These are phyloP conservation scores for Filosporella fistucella DNA, from an alignment of 495 filamentous ascomycete species.

Conservation along the genomic window DNA sequence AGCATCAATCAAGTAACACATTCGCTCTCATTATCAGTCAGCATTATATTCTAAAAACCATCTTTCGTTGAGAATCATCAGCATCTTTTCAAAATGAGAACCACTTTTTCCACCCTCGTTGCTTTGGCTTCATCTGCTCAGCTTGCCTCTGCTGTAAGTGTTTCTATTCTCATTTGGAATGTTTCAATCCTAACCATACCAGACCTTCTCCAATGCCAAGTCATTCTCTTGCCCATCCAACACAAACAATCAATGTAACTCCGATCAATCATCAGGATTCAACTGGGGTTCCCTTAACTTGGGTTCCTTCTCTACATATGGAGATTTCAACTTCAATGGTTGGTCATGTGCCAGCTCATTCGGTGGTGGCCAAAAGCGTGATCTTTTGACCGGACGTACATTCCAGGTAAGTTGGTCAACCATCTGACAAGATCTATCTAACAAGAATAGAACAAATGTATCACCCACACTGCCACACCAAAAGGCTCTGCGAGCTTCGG, in stretches of 20 bases:
- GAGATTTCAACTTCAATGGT: conserved; percentile 65
- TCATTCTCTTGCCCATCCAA: conserved; percentile 66
- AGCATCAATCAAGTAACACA: not conserved
- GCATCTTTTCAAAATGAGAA: conserved; percentile 23
- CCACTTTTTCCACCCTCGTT: conserved; percentile 32
- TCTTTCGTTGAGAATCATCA: conserved; percentile 7
- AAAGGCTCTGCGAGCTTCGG: too few species aligned
- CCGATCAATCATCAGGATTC: conserved; percentile 61
- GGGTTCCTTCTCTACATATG: conserved; percentile 65
- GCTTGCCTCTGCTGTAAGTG: conserved; percentile 51
- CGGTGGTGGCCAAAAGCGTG: conserved; percentile 38
- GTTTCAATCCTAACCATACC: not conserved
- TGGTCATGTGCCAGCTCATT: conserved; percentile 59
- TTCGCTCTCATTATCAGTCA: conserved; percentile 11
- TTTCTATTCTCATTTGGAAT: conserved; percentile 6
- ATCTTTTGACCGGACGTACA: conserved; percentile 39
- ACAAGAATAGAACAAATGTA: conserved; percentile 66
- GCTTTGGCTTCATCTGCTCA: conserved; percentile 52
- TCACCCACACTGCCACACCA: conserved; percentile 55
- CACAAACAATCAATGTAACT: conserved; percentile 71
- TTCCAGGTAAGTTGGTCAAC: too few species aligned
- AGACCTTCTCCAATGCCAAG: conserved; percentile 52
- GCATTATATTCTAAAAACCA: conserved; percentile 14
- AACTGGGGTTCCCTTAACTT: conserved; percentile 59
- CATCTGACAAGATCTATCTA: too few species aligned